phyloP scores from a whole-genome alignment of 2,329 filamentous ascomycete genomes.

The Aspergillus neoniger region DNA sequence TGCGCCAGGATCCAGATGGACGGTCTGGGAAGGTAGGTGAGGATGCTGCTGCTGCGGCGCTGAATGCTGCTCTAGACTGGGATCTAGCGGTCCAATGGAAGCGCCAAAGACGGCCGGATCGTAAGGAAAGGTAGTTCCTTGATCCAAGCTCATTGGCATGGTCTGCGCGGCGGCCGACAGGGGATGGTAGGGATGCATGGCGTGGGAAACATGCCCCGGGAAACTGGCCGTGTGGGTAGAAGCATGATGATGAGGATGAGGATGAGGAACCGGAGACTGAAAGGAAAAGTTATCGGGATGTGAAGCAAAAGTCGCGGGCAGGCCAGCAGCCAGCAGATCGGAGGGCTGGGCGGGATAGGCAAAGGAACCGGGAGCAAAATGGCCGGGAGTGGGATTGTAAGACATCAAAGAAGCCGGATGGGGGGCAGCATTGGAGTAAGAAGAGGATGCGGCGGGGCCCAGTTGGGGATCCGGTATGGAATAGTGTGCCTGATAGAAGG shows the following conservation, averaged over 20 bases:
- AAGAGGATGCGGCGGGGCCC: neutral
- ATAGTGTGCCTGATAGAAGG: slow-evolving; percentile 22
- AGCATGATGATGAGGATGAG: neutral
- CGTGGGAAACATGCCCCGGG: slow-evolving; percentile 27
- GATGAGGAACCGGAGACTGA: slow-evolving; percentile 9
- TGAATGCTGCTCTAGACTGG: slow-evolving; percentile 11
- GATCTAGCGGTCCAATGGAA: slow-evolving; percentile 22
- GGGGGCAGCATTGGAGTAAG: slow-evolving; percentile 8
- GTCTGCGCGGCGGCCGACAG: slow-evolving; percentile 16
- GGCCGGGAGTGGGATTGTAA: slow-evolving; percentile 11
- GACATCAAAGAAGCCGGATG: slow-evolving; percentile 16
- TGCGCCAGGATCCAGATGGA: slow-evolving; percentile 11
- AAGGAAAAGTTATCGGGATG: slow-evolving; percentile 20
- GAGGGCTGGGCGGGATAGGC: slow-evolving; percentile 15
- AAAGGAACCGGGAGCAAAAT: slow-evolving; percentile 16
- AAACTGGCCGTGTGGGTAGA: neutral
- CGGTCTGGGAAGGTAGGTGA: slow-evolving; percentile 14
- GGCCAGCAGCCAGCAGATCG: slow-evolving; percentile 13
- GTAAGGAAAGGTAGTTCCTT: slow-evolving; percentile 25
- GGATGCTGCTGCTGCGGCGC: neutral
- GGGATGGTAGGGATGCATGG: slow-evolving; percentile 31
- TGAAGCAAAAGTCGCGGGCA: slow-evolving; percentile 15
- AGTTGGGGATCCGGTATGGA: slow-evolving; percentile 12
- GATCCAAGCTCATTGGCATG: slow-evolving; percentile 24
- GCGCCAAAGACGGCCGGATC: slow-evolving; percentile 26